These are phyloP conservation scores for Kodamaea hsintzibuensis DNA, from an alignment of 805 yeast genomes.

Conservation along the genomic window DNA sequence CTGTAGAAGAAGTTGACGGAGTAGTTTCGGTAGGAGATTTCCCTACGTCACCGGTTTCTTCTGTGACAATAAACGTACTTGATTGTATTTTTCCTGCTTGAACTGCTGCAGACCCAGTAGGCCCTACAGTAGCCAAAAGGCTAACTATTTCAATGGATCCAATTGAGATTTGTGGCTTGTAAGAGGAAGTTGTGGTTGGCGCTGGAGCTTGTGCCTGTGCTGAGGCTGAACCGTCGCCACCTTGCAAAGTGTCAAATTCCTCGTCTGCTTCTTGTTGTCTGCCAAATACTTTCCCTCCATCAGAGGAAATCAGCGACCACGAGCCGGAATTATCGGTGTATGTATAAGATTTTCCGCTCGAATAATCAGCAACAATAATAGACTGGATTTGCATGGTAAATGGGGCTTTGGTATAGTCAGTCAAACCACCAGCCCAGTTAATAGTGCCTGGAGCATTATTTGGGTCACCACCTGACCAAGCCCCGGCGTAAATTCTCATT, in stretches of 20 bases:
- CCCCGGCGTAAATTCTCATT: conserved; percentile 66
- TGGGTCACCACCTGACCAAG: conserved; percentile 85
- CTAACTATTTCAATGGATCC: background rate
- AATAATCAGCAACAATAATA: conserved; percentile 66
- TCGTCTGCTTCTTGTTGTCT: conserved; percentile 29
- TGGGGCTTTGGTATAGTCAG: conserved; percentile 67
- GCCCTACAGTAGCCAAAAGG: conserved; percentile 11
- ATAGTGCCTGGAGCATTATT: conserved; percentile 65
- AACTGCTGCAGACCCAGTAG: conserved; percentile 8
- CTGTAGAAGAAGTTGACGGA: background rate
- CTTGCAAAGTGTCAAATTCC: conserved; percentile 9
- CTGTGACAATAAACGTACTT: conserved; percentile 2
- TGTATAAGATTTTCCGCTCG: conserved; percentile 51
- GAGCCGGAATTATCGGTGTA: conserved; percentile 58
- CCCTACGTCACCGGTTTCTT: background rate
- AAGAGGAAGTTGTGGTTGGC: background rate
- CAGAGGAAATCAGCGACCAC: conserved; percentile 60
- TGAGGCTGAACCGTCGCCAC: conserved; percentile 6
- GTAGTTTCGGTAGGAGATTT: background rate
- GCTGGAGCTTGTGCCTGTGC: background rate
- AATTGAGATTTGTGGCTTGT: conserved; percentile 1
- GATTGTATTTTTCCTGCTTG: conserved; percentile 7
- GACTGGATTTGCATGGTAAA: conserved; percentile 64
- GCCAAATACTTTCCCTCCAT: conserved; percentile 62
- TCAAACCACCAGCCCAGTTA: conserved; percentile 79